Base-by-base conservation (phyloP, 371 early-diverging fungal species). In the Entomophthora muscae region DNA sequence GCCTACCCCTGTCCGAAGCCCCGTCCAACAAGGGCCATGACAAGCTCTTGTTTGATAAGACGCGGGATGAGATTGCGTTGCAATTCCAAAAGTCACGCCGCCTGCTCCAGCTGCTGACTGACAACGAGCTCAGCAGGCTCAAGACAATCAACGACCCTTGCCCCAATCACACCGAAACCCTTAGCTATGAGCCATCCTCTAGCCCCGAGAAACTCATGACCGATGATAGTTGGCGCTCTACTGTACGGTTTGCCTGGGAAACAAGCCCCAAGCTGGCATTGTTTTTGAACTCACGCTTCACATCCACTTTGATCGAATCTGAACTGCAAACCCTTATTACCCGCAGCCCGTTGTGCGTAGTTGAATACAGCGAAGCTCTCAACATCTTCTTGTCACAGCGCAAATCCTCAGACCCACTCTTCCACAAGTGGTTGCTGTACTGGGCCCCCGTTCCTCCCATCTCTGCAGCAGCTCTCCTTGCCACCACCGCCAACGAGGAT, bases 401-500 rank as follows among this genome's bases (percentile, higher is more conserved):
- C 22, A 51, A 51, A 24, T 32, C n/a, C n/a, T 26, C 10, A 13
- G 61, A 61, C 31, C n/a, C 30, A 24, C 23, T 33, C 0, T 61
- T 30, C n/a, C 61, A 51, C 42, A 32, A 51, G 73, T 86, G 85
- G 64, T 71, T 98, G 27, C 70, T 89, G 67, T 94, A 89, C 71
- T 97, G 95, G 95, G 78, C 79, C 1, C 83, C 91, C 17, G 90
- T 93, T 0, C 83, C 96, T n/a, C 95, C 98, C 0, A 87, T 97
- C 66, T 83, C 87, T 0, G 94, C 96, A 3, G 78, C 89, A 21
- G 77, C 83, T 56, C 91, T 81, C 69, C 86, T 84, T 69, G 75
- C 83, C 65, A 83, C 82, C 22, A 71, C 78, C 1, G 80, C 80
- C 66, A 75, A 80, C 53, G 75, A 82, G 64, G 80, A 91, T 64